Percentiles rank a stretch among this genome's conserved stretches.
phyloP scores from a whole-genome alignment of 352 stramenopile genomes.

The Phytophthora hybrid region DNA sequence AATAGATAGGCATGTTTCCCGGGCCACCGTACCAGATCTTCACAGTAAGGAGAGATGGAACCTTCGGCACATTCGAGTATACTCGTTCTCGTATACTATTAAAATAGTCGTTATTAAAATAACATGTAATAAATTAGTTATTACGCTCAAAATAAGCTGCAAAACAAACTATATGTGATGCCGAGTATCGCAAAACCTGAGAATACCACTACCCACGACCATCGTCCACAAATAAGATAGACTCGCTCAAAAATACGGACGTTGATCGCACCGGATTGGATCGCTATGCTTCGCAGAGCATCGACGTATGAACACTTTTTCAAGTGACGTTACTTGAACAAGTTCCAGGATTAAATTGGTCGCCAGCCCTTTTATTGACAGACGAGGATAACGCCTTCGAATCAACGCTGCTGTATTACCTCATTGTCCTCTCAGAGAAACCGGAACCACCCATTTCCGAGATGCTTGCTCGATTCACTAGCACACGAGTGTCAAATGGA shows the following conservation, averaged over 20 bases:
- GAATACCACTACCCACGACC: conserved; percentile 57
- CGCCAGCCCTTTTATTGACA: not conserved
- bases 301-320: conserved; percentile 41
- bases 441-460: conserved; percentile 27
- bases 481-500: conserved; percentile 34
- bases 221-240: conserved; percentile 79
- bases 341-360: not conserved
- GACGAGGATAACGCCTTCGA: conserved; percentile 38
- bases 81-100: too few species aligned
- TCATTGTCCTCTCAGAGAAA: conserved; percentile 61
- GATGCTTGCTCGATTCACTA: too few species aligned
- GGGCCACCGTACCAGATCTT: too few species aligned
- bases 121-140: too few species aligned
- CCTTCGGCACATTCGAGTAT: too few species aligned
- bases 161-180: too few species aligned
- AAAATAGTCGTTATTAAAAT: too few species aligned
- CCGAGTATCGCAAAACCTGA: not conserved
- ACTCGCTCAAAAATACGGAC: conserved; percentile 33
- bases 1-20: too few species aligned
- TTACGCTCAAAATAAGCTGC: too few species aligned
- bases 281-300: conserved; percentile 44
- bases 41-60: too few species aligned
- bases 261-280: conserved; percentile 47
- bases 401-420: conserved; percentile 47
- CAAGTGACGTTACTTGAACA: conserved; percentile 5